These are phyloP conservation scores for Psophocarpus tetragonolobus DNA, from an alignment of 306 rosid species.

Conservation along the genomic window DNA sequence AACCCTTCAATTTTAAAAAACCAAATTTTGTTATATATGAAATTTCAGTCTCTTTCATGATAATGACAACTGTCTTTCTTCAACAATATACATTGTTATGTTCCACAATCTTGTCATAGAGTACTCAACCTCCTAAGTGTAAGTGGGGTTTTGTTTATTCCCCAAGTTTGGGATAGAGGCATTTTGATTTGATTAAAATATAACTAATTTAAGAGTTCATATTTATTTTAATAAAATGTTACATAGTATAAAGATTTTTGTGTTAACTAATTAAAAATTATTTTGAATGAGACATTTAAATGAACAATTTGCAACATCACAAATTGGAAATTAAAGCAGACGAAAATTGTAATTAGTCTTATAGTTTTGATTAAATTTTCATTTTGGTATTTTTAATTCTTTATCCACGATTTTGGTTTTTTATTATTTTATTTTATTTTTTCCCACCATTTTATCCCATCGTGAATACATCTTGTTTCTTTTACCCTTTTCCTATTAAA, in stretches of 20 bases:
- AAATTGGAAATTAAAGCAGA: too few species aligned
- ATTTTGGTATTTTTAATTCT: too few species aligned
- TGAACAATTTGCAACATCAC: too few species aligned
- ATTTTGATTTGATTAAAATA: background rate
- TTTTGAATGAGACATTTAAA: too few species aligned
- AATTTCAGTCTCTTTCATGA: background rate
- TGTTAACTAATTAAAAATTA: background rate
- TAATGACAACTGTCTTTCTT: background rate
- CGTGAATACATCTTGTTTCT: too few species aligned
- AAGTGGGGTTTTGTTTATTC: background rate
- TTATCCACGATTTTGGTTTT: too few species aligned
- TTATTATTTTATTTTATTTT: too few species aligned
- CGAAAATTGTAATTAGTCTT: too few species aligned
- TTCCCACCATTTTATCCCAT: too few species aligned
- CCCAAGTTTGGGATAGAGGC: background rate
- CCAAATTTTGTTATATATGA: background rate
- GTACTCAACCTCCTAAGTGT: background rate
- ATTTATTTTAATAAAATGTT: background rate
- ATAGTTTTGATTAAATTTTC: too few species aligned
- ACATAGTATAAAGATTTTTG: background rate
- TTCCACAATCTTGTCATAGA: background rate
- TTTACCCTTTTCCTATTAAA: too few species aligned
- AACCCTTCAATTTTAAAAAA: background rate
- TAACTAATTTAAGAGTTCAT: background rate
- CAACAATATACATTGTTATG: background rate